A percentile compares a stretch with the other conserved stretches of the same genome.
Conservation (phyloP, 495 filamentous ascomycete genomes). For the Elaphomyces granulatus region DNA sequence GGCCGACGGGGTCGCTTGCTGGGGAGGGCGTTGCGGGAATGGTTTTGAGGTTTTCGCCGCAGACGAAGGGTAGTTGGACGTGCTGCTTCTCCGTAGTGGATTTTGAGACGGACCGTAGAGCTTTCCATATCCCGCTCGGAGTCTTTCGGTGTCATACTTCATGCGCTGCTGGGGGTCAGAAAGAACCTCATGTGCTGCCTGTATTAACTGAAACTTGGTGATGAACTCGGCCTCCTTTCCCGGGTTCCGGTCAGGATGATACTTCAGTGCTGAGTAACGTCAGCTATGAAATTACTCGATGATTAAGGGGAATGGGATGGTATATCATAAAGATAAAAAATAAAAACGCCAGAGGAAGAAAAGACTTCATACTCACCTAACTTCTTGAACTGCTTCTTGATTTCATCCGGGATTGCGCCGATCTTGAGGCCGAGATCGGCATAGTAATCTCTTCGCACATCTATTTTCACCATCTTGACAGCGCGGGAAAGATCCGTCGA, state of each 20-base stretch:
- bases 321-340: neutral
- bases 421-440: constrained; percentile 58
- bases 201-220: constrained; percentile 70
- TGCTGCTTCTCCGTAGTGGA: constrained; percentile 17
- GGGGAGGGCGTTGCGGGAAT: constrained; percentile 15
- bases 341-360: neutral
- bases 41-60: constrained; percentile 21
- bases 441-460: constrained; percentile 70
- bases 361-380: constrained; percentile 41
- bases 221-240: constrained; percentile 65
- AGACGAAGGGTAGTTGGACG: constrained; percentile 10
- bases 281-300: constrained; percentile 2
- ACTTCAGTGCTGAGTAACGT: constrained; percentile 51
- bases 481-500: neutral
- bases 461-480: constrained; percentile 57
- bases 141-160: constrained; percentile 65
- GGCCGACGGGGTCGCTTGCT: constrained; percentile 31
- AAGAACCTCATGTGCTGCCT: constrained; percentile 73
- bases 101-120: constrained; percentile 22
- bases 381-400: constrained; percentile 78
- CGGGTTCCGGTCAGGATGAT: constrained; percentile 81
- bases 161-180: constrained; percentile 47
- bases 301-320: too few relatives aligned
- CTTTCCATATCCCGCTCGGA: constrained; percentile 33
- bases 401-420: constrained; percentile 49